Evolutionary conservation across 768 basidiomycete genomes (phyloP).

Genomic region (Suillus plorans): DNA sequence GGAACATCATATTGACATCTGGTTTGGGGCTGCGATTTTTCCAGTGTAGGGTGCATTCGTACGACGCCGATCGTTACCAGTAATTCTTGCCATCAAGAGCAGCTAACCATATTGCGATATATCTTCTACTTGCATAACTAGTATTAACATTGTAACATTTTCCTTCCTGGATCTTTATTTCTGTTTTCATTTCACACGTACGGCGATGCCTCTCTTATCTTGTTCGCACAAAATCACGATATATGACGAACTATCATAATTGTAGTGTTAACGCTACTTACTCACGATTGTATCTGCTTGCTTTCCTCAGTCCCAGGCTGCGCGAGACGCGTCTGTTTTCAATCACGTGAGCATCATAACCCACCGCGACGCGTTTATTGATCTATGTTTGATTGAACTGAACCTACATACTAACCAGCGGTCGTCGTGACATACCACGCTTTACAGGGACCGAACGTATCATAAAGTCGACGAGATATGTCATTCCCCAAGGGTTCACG

Average conservation of each 20-base stretch:
- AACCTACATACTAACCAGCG: neutral
- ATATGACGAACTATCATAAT: neutral
- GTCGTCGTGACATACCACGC: neutral
- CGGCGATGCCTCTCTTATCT: neutral
- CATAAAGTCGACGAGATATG: constrained; percentile 12
- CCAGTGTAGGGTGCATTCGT: neutral
- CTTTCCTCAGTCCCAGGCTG: neutral
- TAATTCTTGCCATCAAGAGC: constrained; percentile 8
- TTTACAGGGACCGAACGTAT: neutral
- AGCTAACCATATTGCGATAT: constrained; percentile 3
- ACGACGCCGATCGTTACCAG: neutral
- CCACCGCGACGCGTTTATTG: constrained; percentile 25
- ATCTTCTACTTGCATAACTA: neutral
- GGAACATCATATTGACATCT: neutral
- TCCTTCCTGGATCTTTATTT: neutral
- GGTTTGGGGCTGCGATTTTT: neutral
- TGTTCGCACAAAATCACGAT: neutral
- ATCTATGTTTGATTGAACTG: constrained; percentile 11
- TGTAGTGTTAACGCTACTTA: neutral
- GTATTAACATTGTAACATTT: neutral
- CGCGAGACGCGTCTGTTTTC: constrained; percentile 19
- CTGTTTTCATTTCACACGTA: neutral
- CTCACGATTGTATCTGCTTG: neutral
- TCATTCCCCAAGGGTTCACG: constrained; percentile 51
- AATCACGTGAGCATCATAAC: constrained; percentile 18